Base-by-base conservation (phyloP, 2,329 filamentous ascomycete genomes). In the Incumbomyces lentus region DNA sequence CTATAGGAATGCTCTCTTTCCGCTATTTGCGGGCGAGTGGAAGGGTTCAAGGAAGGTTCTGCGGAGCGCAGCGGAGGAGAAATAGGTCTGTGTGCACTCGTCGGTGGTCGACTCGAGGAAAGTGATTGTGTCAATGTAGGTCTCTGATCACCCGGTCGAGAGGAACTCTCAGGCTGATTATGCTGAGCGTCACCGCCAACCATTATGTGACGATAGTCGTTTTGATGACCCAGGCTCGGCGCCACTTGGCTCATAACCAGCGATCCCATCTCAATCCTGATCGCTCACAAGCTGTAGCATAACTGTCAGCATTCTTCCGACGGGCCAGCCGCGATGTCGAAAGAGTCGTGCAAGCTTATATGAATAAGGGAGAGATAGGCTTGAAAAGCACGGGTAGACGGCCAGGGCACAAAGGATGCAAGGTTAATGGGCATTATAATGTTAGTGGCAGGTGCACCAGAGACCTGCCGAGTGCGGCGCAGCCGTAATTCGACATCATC, bases 211-310 rank as follows among this genome's bases (percentile, higher is more conserved):
- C 56, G 50, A 50, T 74, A 79, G 71, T 79, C 78, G 67, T 83
- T 82, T 68, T 79, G 51, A 43, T 38, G 76, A 59, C 78, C 74
- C 58, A 81, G 73, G 68, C 86, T 81, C 65, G 84, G 76, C 68
- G 81, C 79, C 70, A 81, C 81, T 71, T 90, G 86, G 68, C 70
- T 71, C 58, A 78, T 65, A 60, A 78, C 68, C 57, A 79, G 66
- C 62, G 75, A 76, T 69, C 74, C 74, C 76, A 79, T 80, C 63
- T 70, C 75, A 69, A 66, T 65, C 55, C 34, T 44, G 48, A 30
- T 41, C 22, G 47, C 48, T 46, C 29, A 53, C 38, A 40, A 50
- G 49, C 53, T 57, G 53, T 31, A 35, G 40, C n/a, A 26, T 37
- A n/a, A 16, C 14, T 45, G 42, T 45, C 34, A 45, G 42, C 33